Conservation (phyloP, 768 basidiomycete genomes). For the Phaffia australis region DNA sequence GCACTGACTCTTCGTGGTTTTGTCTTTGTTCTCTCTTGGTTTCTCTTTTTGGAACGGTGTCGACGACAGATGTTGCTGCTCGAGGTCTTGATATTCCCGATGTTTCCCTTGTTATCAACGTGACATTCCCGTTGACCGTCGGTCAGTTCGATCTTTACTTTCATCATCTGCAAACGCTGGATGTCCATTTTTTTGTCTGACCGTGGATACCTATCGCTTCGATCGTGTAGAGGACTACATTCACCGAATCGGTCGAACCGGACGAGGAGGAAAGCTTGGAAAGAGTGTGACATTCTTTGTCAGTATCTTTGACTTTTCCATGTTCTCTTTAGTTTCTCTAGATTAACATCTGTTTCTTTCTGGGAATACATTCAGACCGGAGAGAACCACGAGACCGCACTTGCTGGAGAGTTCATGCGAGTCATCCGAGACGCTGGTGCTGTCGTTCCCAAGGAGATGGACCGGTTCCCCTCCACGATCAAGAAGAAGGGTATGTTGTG, state of each 20-base stretch:
- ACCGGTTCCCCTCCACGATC: slow-evolving; percentile 88
- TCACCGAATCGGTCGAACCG: slow-evolving; percentile 28
- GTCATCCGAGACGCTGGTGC: slow-evolving; percentile 82
- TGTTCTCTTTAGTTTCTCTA: not conserved
- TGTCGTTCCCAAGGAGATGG: slow-evolving; percentile 52
- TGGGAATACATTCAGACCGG: slow-evolving; percentile 48
- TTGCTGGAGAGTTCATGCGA: slow-evolving; percentile 86
- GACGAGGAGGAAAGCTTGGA: slow-evolving; percentile 24
- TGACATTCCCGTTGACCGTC: slow-evolving; percentile 88
- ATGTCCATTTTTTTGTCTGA: not conserved
- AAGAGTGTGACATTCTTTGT: slow-evolving; percentile 29
- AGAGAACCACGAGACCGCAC: slow-evolving; percentile 65
- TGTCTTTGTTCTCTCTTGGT: not conserved
- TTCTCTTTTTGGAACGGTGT: not conserved
- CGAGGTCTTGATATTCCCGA: slow-evolving; percentile 95
- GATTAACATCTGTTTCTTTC: not conserved
- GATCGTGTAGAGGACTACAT: slow-evolving; percentile 24
- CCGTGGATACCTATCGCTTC: not conserved
- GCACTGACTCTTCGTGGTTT: not conserved
- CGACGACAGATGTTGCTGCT: slow-evolving; percentile 72
- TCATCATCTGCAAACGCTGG: not conserved
- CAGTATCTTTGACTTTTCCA: not conserved
- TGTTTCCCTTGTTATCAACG: slow-evolving; percentile 87
- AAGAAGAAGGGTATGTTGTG: slow-evolving; percentile 61
- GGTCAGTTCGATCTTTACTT: slow-evolving; percentile 59